These are phyloP conservation scores for Ampelocalamus luodianensis DNA, from an alignment of 176 grass and related monocot species.

Conservation along the genomic window DNA sequence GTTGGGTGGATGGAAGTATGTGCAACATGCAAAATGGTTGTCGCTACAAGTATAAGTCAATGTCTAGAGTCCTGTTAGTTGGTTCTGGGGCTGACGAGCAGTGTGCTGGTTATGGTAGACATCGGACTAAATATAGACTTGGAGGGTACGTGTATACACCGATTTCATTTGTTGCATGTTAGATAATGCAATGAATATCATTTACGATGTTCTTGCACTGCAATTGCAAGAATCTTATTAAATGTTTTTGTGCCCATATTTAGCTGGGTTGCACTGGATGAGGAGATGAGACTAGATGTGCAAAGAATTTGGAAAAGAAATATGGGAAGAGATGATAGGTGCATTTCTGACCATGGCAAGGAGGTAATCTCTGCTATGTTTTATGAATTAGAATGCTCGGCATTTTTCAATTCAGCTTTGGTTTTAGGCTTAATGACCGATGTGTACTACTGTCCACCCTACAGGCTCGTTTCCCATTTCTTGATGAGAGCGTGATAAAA, in stretches of 20 bases:
- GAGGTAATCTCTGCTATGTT: constrained; percentile 58
- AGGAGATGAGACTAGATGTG: constrained; percentile 93
- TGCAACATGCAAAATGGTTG: constrained; percentile 51
- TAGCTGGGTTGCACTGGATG: constrained; percentile 77
- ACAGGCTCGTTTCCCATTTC: constrained; percentile 90
- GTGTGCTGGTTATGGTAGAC: constrained; percentile 94
- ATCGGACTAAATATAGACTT: constrained; percentile 87
- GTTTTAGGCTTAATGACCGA: constrained; percentile 10
- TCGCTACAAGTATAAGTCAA: constrained; percentile 74
- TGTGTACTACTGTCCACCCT: neutral
- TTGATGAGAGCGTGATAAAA: constrained; percentile 85
- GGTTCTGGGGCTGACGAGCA: constrained; percentile 97
- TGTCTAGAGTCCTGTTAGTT: constrained; percentile 71
- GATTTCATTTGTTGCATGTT: constrained; percentile 21
- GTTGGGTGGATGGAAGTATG: constrained; percentile 74
- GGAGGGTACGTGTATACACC: constrained; percentile 64
- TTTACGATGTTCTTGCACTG: neutral
- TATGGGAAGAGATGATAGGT: constrained; percentile 97
- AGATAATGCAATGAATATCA: neutral
- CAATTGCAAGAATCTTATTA: constrained; percentile 18
- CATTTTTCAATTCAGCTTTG: neutral
- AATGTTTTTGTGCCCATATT: constrained; percentile 31
- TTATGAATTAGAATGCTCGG: constrained; percentile 12
- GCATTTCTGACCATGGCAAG: constrained; percentile 90
- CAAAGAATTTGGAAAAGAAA: constrained; percentile 99